phyloP scores from a whole-genome alignment of 371 early-diverging fungal genomes.

The Lichtheimia ornata region DNA sequence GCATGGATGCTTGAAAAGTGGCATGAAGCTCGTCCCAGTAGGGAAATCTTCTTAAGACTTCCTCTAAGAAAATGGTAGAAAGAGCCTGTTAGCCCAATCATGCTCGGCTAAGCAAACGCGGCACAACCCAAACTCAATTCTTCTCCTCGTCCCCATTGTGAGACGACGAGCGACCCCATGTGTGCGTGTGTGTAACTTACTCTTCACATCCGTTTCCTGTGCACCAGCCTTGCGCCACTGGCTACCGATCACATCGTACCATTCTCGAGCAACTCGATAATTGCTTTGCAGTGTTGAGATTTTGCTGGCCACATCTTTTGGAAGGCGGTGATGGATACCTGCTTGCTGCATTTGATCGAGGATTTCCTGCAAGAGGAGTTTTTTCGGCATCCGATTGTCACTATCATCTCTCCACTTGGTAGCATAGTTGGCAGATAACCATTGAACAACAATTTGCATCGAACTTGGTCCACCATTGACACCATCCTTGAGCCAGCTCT shows the following conservation, averaged over 20 bases:
- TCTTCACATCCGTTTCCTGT: conserved; percentile 25
- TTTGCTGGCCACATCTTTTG: conserved; percentile 51
- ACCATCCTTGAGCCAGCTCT: conserved; percentile 52
- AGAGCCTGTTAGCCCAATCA: neutral
- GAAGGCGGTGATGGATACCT: conserved; percentile 48
- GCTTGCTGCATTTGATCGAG: conserved; percentile 46
- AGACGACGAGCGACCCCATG: neutral
- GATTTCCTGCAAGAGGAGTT: conserved; percentile 43
- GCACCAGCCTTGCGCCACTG: conserved; percentile 39
- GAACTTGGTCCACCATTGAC: conserved; percentile 52
- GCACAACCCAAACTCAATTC: conserved; percentile 2
- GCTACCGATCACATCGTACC: conserved; percentile 46
- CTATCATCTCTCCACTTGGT: conserved; percentile 52
- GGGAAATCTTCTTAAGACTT: conserved; percentile 46
- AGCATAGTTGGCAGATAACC: conserved; percentile 45
- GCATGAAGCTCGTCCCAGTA: conserved; percentile 50
- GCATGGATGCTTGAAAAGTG: conserved; percentile 23
- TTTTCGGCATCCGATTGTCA: conserved; percentile 47
- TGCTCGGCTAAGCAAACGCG: neutral
- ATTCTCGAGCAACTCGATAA: conserved; percentile 49
- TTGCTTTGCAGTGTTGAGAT: conserved; percentile 51
- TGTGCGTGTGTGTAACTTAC: conserved; percentile 7
- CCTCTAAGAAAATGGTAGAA: conserved; percentile 26
- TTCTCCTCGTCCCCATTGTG: neutral
- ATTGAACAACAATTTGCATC: conserved; percentile 49